phyloP scores from a whole-genome alignment of 2,329 filamentous ascomycete species.

The Fusarium ramigenum region DNA sequence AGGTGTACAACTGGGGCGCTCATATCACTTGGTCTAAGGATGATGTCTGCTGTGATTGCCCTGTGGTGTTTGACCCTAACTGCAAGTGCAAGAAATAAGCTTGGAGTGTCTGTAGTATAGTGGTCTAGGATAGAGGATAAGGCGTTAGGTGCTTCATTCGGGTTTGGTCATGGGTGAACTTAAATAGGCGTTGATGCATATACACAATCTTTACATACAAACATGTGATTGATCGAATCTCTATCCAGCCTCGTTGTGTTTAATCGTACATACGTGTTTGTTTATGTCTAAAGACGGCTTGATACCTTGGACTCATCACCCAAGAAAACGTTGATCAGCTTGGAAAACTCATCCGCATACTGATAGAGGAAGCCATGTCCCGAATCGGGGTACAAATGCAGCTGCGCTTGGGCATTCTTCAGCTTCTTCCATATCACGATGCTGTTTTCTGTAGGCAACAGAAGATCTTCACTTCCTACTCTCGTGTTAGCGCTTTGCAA shows the following conservation, averaged over 20 bases:
- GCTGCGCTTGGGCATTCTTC: slow-evolving; percentile 42
- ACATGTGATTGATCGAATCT: too few species aligned
- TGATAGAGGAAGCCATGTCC: slow-evolving; percentile 51
- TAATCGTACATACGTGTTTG: rapidly evolving
- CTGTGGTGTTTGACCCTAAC: slow-evolving; percentile 26
- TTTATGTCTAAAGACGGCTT: slow-evolving; percentile 25
- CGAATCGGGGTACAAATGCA: slow-evolving; percentile 49
- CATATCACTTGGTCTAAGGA: slow-evolving; percentile 35
- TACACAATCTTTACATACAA: background rate
- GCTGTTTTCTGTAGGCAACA: slow-evolving; percentile 51
- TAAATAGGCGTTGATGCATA: background rate
- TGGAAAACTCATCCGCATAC: slow-evolving; percentile 46
- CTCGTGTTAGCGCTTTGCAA: background rate
- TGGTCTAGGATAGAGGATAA: background rate
- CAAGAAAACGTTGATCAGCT: slow-evolving; percentile 47
- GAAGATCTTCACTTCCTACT: slow-evolving; percentile 47
- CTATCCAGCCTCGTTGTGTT: too few species aligned
- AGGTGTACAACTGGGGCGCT: slow-evolving; percentile 33
- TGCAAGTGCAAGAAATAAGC: slow-evolving; percentile 28
- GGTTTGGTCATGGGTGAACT: background rate
- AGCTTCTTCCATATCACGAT: slow-evolving; percentile 51
- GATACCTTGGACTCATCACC: slow-evolving; percentile 16
- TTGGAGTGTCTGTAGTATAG: background rate
- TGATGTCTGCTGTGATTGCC: slow-evolving; percentile 30
- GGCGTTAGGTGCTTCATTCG: background rate